Evolutionary conservation across 2,329 filamentous ascomycete genomes (phyloP).

Genomic region (Chrysoporthe deuterocubensis): DNA sequence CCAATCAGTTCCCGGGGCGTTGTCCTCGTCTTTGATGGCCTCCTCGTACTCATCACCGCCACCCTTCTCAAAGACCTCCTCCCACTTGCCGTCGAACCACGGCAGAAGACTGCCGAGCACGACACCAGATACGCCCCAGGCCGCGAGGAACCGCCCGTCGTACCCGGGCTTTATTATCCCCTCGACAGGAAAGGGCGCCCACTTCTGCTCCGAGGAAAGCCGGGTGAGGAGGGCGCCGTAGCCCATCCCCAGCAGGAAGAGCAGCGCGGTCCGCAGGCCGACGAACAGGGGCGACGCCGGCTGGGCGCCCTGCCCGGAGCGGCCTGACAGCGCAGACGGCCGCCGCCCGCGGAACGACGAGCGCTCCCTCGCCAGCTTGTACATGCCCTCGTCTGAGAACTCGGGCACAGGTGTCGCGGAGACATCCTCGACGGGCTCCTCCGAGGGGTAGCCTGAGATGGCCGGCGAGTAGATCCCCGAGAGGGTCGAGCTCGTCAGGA

Average conservation of each 20-base stretch:
- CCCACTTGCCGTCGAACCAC: conserved; percentile 80
- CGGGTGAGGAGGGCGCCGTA: conserved; percentile 84
- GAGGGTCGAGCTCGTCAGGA: conserved; percentile 86
- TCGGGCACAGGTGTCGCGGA: conserved; percentile 56
- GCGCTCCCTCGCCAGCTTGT: conserved; percentile 48
- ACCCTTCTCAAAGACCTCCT: conserved; percentile 50
- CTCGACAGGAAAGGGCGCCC: conserved; percentile 64
- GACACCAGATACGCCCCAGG: conserved; percentile 84
- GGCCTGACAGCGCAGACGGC: conserved; percentile 39
- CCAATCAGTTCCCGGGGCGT: conserved; percentile 67
- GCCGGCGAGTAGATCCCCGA: conserved; percentile 86
- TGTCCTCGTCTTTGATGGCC: conserved; percentile 36
- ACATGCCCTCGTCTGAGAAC: conserved; percentile 49
- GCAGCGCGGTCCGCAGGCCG: conserved; percentile 60
- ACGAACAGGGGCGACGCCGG: conserved; percentile 52
- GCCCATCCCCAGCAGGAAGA: conserved; percentile 79
- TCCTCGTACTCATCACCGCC: conserved; percentile 36
- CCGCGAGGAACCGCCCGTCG: conserved; percentile 70
- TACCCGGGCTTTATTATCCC: conserved; percentile 47
- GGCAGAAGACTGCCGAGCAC: conserved; percentile 79
- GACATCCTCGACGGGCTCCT: conserved; percentile 35
- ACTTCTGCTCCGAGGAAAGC: conserved; percentile 70
- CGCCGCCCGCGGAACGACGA: conserved; percentile 41
- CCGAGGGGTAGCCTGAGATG: conserved; percentile 52
- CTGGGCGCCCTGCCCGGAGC: conserved; percentile 20